Evolutionary conservation across 306 rosid genomes (phyloP), one percentile per base, ranked within the genome.

Genomic region (Pterocarpus macrocarpus): DNA sequence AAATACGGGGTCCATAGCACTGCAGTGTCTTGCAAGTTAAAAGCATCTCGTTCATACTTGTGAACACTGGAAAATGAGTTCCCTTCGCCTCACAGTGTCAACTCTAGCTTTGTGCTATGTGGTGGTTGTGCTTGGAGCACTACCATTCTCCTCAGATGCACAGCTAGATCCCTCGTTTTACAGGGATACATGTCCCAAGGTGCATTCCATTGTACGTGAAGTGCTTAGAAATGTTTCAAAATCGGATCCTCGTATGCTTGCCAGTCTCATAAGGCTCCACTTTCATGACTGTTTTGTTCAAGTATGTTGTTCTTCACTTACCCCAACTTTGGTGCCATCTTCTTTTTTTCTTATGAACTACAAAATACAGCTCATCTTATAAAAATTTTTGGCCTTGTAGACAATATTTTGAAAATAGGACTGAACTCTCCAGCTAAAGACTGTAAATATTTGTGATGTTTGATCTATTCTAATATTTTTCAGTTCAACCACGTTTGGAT

Each of bases 281-380:
- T 90, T 90, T 45, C 94, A 90, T 30, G 94, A 90, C 14, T 90
- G 94, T 69, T 90, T 90, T 15, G 91, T 90, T 73, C 85, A 84
- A 33, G 94, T 90, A 83, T 28, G 81, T 41, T 15, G 7, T 12
- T 43, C 55, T 17, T 67, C 35, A 4, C 55, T 41, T 67, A 41
- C 16, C 43, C 16, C 0, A 33, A 0, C 7, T 55, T 49, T 49
- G n/a, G 16, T 39, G 44, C 44, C 44, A 39, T 7, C 4, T 7
- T 39, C 44, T 39, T 39, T 39, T 7, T 39, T 39, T 7, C 7
- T 39, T 39, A 39, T 22, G 28, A 22, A 22, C 28, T 22, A 22
- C 28, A 22, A 22, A 22, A 22, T 22, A 22, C 28, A 22, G 28
- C 28, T 22, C 28, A 22, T 22, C 28, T 22, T 22, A 22, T 22